Percentiles rank a stretch among this genome's conserved stretches.
Conservation (phyloP, 208 protist species). For the Plasmodiophora brassicae region DNA sequence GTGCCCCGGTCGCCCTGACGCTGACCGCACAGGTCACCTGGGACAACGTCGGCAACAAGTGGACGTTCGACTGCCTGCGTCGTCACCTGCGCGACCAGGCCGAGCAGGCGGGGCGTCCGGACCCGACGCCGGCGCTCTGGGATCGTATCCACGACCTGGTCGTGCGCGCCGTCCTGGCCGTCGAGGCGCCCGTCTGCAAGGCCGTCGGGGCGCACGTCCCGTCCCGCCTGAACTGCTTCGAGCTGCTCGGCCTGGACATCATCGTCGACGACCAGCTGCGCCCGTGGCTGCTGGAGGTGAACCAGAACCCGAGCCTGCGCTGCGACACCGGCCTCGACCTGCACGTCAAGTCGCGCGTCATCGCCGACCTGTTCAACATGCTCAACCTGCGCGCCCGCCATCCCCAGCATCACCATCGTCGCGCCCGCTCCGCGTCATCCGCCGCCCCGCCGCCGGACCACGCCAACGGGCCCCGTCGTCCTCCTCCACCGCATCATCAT, state of each 20-base stretch:
- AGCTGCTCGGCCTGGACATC: slow-evolving; percentile 53
- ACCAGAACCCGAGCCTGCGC: slow-evolving; percentile 44
- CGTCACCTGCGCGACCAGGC: background rate
- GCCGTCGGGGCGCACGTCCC: background rate
- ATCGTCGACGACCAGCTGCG: slow-evolving; percentile 47
- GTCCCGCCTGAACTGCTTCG: slow-evolving; percentile 42
- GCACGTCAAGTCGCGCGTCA: slow-evolving; percentile 39
- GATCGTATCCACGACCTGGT: slow-evolving; percentile 22
- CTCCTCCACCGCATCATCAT: too few relatives aligned
- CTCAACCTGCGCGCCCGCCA: slow-evolving; percentile 17
- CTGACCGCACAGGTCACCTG: too few relatives aligned
- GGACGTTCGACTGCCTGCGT: background rate
- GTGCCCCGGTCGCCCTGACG: too few relatives aligned
- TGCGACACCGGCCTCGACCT: slow-evolving; percentile 36
- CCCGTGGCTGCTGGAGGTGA: slow-evolving; percentile 52
- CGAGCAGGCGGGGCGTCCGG: background rate
- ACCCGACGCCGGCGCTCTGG: background rate
- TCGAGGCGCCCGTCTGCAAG: background rate
- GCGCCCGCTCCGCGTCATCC: too few relatives aligned
- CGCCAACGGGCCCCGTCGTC: too few relatives aligned
- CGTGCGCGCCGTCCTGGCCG: background rate
- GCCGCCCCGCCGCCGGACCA: too few relatives aligned
- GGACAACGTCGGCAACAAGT: background rate
- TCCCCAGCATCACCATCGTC: too few relatives aligned
- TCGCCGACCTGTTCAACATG: slow-evolving; percentile 38